Base-by-base conservation (phyloP, 192 early-diverging fungal species). In the Podila minutissima region DNA sequence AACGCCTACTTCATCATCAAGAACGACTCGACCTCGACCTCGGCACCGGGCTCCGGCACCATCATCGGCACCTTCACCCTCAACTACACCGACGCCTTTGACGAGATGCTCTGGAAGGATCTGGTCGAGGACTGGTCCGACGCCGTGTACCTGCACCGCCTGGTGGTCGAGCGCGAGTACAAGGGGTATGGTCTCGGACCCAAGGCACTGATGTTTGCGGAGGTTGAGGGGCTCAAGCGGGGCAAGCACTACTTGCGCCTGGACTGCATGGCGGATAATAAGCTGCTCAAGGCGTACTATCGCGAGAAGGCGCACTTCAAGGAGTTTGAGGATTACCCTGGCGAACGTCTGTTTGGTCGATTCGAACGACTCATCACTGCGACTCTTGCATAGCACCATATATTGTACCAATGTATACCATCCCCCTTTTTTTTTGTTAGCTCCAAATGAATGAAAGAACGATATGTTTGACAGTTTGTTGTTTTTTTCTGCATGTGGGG, bases 241-340 rank as follows among this genome's bases (percentile, higher is more conserved):
- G 77, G 77, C 31, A 81, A 81, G n/a, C 61, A 69, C 31, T 81
- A 64, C 28, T 26, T 81, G 37, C 31, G 77, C 31, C 24, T 81
- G 62, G 77, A 81, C 29, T 81, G 77, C 24, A 81, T 81, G 77
- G 77, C 77, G 13, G 77, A 81, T 35, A 81, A 81, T 57, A 81
- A 81, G 48, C 15, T 81, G n/a, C 49, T 81, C 13, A 81, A 81
- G 62, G 59, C 70, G 1, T 81, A 81, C 20, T 81, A 81, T 13
- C 59, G 77, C 19, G 77, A 81, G 58, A 81, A 73, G 57, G 77
- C 77, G 7, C 31, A 60, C 0, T 81, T 81, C 58, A 72, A 72
- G 28, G 77, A 81, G 67, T 73, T 81, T 62, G 77, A 81, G 0
- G 77, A 81, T 33, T 81, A 72, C 53, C 71, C 77, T 32, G 77